Percentiles rank a stretch among this genome's conserved stretches.
Evolutionary conservation across 2,329 filamentous ascomycete species (phyloP).

Genomic region (Orbilia oligospora): DNA sequence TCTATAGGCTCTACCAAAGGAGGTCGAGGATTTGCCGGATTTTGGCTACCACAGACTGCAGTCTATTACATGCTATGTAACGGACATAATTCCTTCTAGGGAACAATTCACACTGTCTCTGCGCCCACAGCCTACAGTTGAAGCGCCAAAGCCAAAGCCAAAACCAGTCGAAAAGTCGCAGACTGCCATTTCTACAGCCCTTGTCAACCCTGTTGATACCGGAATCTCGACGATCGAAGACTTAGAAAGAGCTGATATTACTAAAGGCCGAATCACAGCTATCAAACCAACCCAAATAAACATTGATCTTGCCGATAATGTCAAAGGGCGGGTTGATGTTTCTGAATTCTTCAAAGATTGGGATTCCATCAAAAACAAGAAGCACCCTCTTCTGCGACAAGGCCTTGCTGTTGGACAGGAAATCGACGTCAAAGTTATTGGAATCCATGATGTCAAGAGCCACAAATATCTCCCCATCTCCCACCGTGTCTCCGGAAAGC

Average conservation of each 20-base stretch:
- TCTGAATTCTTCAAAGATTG: conserved; percentile 91
- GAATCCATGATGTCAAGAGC: conserved; percentile 89
- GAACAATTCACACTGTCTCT: conserved; percentile 78
- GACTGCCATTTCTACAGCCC: conserved; percentile 65
- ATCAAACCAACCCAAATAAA: conserved; percentile 94
- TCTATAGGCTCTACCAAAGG: conserved; percentile 81
- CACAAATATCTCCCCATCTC: conserved; percentile 93
- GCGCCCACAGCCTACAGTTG: conserved; percentile 69
- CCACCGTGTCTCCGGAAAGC: conserved; percentile 79
- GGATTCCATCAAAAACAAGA: conserved; percentile 87
- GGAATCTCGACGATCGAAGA: conserved; percentile 78
- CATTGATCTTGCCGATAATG: conserved; percentile 85
- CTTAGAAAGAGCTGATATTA: conserved; percentile 79
- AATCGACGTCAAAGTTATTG: conserved; percentile 82
- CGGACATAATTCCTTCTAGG: conserved; percentile 79
- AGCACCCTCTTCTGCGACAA: conserved; percentile 77
- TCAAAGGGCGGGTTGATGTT: conserved; percentile 92
- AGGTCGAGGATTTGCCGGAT: conserved; percentile 76
- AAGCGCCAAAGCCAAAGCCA: conserved; percentile 69
- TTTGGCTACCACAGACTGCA: conserved; percentile 86
- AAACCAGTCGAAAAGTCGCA: conserved; percentile 66
- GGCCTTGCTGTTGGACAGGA: conserved; percentile 77
- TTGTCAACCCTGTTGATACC: conserved; percentile 76
- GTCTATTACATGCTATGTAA: conserved; percentile 79
- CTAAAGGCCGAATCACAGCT: conserved; percentile 83